These are phyloP conservation scores for Gastrolobium bilobum DNA, from an alignment of 306 rosid species.

Conservation along the genomic window DNA sequence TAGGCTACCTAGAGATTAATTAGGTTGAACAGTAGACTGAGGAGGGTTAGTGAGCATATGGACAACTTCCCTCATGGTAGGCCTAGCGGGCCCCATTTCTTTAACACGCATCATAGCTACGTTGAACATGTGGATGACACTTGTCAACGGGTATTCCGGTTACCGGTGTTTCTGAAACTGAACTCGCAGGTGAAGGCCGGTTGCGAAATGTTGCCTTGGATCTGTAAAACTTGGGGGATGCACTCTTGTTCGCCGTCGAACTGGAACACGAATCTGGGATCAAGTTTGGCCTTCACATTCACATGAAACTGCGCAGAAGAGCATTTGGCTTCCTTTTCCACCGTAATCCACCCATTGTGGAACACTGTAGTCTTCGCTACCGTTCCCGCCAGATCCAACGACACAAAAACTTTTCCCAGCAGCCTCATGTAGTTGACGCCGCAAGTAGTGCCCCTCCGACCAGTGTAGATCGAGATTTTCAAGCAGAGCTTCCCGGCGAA, in stretches of 20 bases:
- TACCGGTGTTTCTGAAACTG: slow-evolving; percentile 58
- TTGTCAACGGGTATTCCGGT: slow-evolving; percentile 50
- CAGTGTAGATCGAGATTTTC: too few species aligned
- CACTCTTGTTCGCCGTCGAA: slow-evolving; percentile 70
- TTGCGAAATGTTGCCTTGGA: slow-evolving; percentile 61
- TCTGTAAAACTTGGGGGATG: slow-evolving; percentile 67
- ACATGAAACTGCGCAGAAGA: slow-evolving; percentile 61
- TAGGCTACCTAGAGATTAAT: too few species aligned
- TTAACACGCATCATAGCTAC: slow-evolving; percentile 79
- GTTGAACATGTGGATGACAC: slow-evolving; percentile 68
- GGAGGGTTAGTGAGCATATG: too few species aligned
- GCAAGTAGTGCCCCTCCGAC: too few species aligned
- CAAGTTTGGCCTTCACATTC: slow-evolving; percentile 65
- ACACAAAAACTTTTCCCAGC: too few species aligned
- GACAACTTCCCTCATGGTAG: slow-evolving; percentile 76
- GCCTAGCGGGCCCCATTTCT: slow-evolving; percentile 65
- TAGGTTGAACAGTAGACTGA: too few species aligned
- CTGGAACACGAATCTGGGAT: slow-evolving; percentile 67
- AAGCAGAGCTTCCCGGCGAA: too few species aligned
- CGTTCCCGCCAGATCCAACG: slow-evolving; percentile 59
- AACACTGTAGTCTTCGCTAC: slow-evolving; percentile 49
- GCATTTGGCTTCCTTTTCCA: slow-evolving; percentile 41
- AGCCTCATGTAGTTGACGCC: too few species aligned
- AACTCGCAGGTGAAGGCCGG: slow-evolving; percentile 68
- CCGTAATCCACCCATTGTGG: slow-evolving; percentile 36